phyloP scores from a whole-genome alignment of 1,139 yeast genomes.

The Hansenula lynferdii region DNA sequence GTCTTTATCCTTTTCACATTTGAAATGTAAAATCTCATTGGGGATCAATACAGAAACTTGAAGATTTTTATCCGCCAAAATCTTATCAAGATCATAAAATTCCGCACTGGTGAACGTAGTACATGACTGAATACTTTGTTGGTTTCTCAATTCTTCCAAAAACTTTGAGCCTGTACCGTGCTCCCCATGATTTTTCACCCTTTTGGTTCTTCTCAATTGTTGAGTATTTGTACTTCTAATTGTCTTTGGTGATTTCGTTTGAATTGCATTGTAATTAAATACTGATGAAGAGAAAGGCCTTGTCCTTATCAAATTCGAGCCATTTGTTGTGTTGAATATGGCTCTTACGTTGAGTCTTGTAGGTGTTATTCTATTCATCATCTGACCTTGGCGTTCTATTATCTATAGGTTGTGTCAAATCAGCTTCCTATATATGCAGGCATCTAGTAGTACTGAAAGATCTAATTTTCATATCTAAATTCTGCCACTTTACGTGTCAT shows the following conservation, averaged over 20 bases:
- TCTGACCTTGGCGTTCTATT: too few species aligned
- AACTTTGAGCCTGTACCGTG: slow-evolving; percentile 3
- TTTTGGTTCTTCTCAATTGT: slow-evolving; percentile 17
- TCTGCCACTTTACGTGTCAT: too few species aligned
- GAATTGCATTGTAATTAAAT: background rate
- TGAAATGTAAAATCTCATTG: slow-evolving; percentile 58
- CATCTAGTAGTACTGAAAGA: too few species aligned
- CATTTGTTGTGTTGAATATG: too few species aligned
- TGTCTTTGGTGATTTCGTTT: slow-evolving; percentile 8
- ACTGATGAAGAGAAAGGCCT: background rate
- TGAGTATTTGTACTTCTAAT: slow-evolving; percentile 14
- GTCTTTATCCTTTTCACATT: slow-evolving; percentile 37
- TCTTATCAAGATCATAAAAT: slow-evolving; percentile 50
- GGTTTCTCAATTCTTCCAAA: slow-evolving; percentile 4
- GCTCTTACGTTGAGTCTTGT: too few species aligned
- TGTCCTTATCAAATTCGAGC: too few species aligned
- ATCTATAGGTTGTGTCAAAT: too few species aligned
- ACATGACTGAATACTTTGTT: slow-evolving; percentile 29
- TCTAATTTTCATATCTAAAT: too few species aligned
- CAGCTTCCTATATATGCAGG: too few species aligned
- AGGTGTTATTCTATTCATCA: too few species aligned
- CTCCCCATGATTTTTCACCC: slow-evolving; percentile 9
- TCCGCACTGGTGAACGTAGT: slow-evolving; percentile 73
- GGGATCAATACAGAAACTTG: slow-evolving; percentile 42
- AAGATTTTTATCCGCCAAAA: slow-evolving; percentile 19